These are phyloP conservation scores for Gaeumannomyces tritici DNA, from an alignment of 2,329 filamentous ascomycete species.

Conservation along the genomic window DNA sequence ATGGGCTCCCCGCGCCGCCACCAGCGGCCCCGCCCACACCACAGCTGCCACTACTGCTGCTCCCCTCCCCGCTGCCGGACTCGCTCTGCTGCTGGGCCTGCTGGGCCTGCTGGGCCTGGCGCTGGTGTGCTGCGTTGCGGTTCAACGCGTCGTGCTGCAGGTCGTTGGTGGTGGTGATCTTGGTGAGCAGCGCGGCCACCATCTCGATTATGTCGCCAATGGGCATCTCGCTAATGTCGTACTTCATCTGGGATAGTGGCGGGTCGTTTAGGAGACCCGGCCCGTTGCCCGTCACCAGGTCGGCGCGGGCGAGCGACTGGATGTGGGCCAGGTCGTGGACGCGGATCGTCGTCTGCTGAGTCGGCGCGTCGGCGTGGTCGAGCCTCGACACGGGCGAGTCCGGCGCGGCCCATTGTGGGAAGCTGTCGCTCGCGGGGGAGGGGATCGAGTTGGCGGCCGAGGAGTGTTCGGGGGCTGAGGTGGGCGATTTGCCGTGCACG, in stretches of 20 bases:
- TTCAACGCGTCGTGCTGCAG: slow-evolving; percentile 86
- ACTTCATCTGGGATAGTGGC: slow-evolving; percentile 51
- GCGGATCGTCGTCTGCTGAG: slow-evolving; percentile 52
- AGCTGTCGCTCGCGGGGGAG: slow-evolving; percentile 24
- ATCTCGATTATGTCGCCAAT: slow-evolving; percentile 97
- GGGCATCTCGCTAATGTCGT: slow-evolving; percentile 96
- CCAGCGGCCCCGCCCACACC: slow-evolving; percentile 32
- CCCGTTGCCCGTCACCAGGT: slow-evolving; percentile 49
- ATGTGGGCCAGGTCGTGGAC: slow-evolving; percentile 88
- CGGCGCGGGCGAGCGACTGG: slow-evolving; percentile 74
- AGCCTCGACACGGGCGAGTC: slow-evolving; percentile 16
- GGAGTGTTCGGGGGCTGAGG: not conserved
- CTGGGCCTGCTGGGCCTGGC: slow-evolving; percentile 32
- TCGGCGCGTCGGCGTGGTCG: slow-evolving; percentile 23
- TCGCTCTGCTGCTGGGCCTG: slow-evolving; percentile 15
- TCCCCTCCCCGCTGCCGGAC: slow-evolving; percentile 8
- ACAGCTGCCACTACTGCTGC: slow-evolving; percentile 5
- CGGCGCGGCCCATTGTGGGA: slow-evolving; percentile 13
- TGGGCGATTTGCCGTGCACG: no score
- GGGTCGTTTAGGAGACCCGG: slow-evolving; percentile 40
- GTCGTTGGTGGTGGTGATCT: slow-evolving; percentile 96
- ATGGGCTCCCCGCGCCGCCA: slow-evolving; percentile 47
- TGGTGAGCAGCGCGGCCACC: slow-evolving; percentile 91
- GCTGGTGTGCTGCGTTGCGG: slow-evolving; percentile 52
- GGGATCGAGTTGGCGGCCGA: slow-evolving; percentile 24